Conservation (phyloP, 192 early-diverging fungal species). For the Umbelopsis sp. region DNA sequence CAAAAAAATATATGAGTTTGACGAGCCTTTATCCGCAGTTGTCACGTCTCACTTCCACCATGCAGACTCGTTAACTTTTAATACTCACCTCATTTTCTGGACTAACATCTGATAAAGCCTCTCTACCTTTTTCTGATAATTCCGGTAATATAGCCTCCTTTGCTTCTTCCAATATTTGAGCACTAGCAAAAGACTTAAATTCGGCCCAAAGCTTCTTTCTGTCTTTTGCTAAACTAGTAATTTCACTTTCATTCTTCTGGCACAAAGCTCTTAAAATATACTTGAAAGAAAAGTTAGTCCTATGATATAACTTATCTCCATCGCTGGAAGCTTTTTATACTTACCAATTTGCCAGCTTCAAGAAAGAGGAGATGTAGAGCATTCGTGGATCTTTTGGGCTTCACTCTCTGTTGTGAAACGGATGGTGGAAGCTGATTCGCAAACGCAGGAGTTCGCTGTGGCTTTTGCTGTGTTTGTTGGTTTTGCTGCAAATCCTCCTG, state of each 20-base stretch:
- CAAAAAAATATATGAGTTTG: constrained; percentile 8
- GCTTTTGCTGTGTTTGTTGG: not conserved
- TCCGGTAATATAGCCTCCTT: constrained; percentile 10
- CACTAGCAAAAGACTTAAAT: not conserved
- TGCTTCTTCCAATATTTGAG: constrained; percentile 3
- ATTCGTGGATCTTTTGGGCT: constrained; percentile 26
- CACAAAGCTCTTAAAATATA: constrained; percentile 7
- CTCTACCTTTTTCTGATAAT: constrained; percentile 13
- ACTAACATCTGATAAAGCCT: constrained; percentile 24
- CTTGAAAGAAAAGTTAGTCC: not conserved
- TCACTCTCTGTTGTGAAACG: constrained; percentile 21
- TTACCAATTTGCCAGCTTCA: constrained; percentile 13
- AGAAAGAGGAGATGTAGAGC: constrained; percentile 30
- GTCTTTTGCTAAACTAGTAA: constrained; percentile 19
- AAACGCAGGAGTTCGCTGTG: constrained; percentile 17
- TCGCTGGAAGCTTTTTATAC: not conserved
- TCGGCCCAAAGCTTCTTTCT: constrained; percentile 20
- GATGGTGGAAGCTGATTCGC: constrained; percentile 16
- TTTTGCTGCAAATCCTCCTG: not conserved
- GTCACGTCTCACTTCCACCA: not conserved
- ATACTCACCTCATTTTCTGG: constrained; percentile 30
- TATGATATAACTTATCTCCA: not conserved
- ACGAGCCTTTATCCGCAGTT: not conserved
- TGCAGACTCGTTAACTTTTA: not conserved
- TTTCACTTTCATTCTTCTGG: constrained; percentile 2